These are phyloP conservation scores for Skeletonema tropicum DNA, from an alignment of 108 stramenopile genomes.

Conservation along the genomic window DNA sequence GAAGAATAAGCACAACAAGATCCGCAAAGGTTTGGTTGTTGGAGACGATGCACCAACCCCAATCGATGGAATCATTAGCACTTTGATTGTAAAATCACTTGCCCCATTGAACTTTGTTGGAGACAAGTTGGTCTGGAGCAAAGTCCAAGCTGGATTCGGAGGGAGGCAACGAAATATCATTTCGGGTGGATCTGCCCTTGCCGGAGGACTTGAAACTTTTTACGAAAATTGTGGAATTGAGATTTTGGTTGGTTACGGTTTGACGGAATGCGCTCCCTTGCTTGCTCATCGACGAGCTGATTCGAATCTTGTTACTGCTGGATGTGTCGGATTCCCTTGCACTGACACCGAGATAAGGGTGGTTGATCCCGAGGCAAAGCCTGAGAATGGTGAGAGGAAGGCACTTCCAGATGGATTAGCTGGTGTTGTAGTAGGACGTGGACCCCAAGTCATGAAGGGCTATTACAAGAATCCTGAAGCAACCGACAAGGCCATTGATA, in stretches of 20 bases:
- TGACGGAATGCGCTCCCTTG: slow-evolving; percentile 73
- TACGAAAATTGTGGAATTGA: slow-evolving; percentile 86
- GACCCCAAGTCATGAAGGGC: slow-evolving; percentile 91
- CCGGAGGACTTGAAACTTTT: slow-evolving; percentile 87
- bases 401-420: slow-evolving; percentile 62
- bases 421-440: slow-evolving; percentile 79
- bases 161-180: slow-evolving; percentile 85
- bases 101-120: slow-evolving; percentile 82
- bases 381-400: slow-evolving; percentile 49
- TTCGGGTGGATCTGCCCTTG: slow-evolving; percentile 88
- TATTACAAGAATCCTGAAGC: slow-evolving; percentile 91
- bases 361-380: slow-evolving; percentile 66
- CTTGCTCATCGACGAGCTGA: slow-evolving; percentile 72
- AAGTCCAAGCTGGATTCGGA: slow-evolving; percentile 92
- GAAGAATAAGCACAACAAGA: slow-evolving; percentile 65
- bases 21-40: slow-evolving; percentile 75
- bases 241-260: slow-evolving; percentile 90
- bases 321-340: slow-evolving; percentile 80
- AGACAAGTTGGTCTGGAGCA: slow-evolving; percentile 91
- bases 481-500: slow-evolving; percentile 74
- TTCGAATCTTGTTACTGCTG: slow-evolving; percentile 73
- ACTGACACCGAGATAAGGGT: slow-evolving; percentile 83
- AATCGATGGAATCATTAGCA: slow-evolving; percentile 56
- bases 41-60: slow-evolving; percentile 60
- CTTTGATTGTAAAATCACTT: slow-evolving; percentile 52